Evolutionary conservation across 768 basidiomycete species (phyloP).

Genomic region (Scleroderma citrinum): DNA sequence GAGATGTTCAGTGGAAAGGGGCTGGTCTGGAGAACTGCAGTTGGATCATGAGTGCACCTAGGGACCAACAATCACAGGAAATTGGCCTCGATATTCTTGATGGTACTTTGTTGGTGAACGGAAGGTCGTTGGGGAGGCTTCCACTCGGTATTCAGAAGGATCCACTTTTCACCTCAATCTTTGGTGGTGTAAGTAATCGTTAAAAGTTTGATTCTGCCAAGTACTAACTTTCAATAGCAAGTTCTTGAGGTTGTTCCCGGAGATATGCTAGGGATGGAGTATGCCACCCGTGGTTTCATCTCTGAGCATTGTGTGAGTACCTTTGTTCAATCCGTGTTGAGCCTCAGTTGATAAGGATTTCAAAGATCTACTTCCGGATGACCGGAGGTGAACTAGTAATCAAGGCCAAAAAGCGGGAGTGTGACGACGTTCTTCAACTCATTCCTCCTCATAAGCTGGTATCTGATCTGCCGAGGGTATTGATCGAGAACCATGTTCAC

Average conservation of each 20-base stretch:
- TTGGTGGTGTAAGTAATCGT: conserved; percentile 30
- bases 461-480: conserved; percentile 20
- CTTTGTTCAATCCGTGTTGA: neutral
- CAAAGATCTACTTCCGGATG: conserved; percentile 22
- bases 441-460: conserved; percentile 17
- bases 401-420: conserved; percentile 2
- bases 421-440: conserved; percentile 13
- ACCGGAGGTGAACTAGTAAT: conserved; percentile 15
- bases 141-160: conserved; percentile 29
- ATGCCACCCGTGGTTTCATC: conserved; percentile 17
- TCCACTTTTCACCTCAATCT: conserved; percentile 30
- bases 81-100: conserved; percentile 37
- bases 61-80: conserved; percentile 14
- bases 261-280: conserved; percentile 30
- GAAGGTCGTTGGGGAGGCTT: conserved; percentile 34
- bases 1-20: conserved; percentile 20
- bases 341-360: conserved; percentile 8
- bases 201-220: too few relatives aligned
- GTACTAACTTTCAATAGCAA: conserved; percentile 6
- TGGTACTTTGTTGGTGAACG: conserved; percentile 38
- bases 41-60: conserved; percentile 21
- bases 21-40: conserved; percentile 16
- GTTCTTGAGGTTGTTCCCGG: conserved; percentile 32
- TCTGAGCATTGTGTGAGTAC: conserved; percentile 5
- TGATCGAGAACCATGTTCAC: conserved; percentile 22